phyloP scores from a whole-genome alignment of 805 yeast genomes.

The Zygotorulaspora sp. region DNA sequence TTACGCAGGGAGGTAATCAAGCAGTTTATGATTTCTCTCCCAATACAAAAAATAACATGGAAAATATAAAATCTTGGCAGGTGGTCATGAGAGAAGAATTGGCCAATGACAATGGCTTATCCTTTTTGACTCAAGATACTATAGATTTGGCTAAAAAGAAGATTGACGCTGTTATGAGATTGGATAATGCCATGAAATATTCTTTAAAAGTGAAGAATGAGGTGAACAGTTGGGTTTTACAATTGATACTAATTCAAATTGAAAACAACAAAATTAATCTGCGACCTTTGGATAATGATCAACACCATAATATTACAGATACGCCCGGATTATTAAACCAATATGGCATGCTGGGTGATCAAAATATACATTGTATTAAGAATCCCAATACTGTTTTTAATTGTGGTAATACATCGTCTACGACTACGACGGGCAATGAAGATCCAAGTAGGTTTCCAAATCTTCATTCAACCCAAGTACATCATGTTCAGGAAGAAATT shows the following conservation, averaged over 20 bases:
- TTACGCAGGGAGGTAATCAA: constrained; percentile 19
- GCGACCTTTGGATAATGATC: not conserved
- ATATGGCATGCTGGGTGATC: constrained; percentile 2
- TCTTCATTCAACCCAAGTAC: constrained; percentile 28
- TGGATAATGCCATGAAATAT: constrained; percentile 69
- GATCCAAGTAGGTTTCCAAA: too few species aligned
- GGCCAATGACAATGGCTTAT: constrained; percentile 53
- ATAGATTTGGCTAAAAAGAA: constrained; percentile 56
- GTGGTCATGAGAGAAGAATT: constrained; percentile 24
- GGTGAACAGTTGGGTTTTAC: constrained; percentile 63
- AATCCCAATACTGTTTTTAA: too few species aligned
- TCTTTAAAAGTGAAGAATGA: constrained; percentile 74
- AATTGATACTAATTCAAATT: constrained; percentile 60
- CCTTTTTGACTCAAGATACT: constrained; percentile 62
- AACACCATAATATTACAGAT: not conserved
- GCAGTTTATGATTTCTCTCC: constrained; percentile 48
- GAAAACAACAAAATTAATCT: constrained; percentile 38
- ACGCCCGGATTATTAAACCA: not conserved
- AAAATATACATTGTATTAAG: too few species aligned
- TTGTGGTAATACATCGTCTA: not conserved
- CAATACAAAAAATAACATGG: constrained; percentile 53
- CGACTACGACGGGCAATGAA: too few species aligned
- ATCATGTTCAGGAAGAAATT: constrained; percentile 24
- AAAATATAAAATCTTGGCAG: constrained; percentile 36
- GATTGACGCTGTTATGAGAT: constrained; percentile 62